Base-by-base conservation (phyloP, 805 yeast genomes). In the Candida palmyrensis region DNA sequence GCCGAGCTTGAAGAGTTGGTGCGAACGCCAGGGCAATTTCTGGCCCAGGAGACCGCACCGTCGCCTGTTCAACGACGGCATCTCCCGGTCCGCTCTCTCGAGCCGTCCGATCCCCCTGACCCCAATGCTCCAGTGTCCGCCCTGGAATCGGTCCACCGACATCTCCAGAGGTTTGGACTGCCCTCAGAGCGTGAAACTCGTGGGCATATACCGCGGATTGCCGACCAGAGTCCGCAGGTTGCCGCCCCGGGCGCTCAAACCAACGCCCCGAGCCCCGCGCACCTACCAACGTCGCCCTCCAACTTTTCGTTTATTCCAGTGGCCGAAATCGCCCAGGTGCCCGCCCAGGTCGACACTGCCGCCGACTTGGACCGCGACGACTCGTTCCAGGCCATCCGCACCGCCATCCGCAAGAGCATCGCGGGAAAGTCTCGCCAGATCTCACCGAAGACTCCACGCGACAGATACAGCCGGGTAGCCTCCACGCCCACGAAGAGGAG, bases 361-460 rank as follows among this genome's bases (percentile, higher is more conserved):
- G 11, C 11, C 17, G 19, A 27, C 11, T 17, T 9, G 18, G 29
- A 22, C 16, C 18, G 8, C n/a, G 70, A 67, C 27, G 63, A 60
- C 33, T 70, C 75, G 6, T 68, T 69, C 39, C 69, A 66, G 37
- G 71, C 71, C 0, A 69, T 69, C n/a, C 60, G 68, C 38, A 58
- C 62, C 4, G 68, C 72, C 2, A 67, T 70, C 6, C 44, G 73
- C 18, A 70, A 67, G 38, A 67, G 72, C 33, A 58, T 66, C 6
- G 66, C 71, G 0, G 61, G 57, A 19, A 64, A 59, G 27, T 33
- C 41, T 8, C 18, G 27, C 29, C 5, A 15, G 5, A 6, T 20
- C 11, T 18, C 25, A 8, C 32, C 25, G 8, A 17, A 29, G 25
- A 25, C 27, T 11, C 24, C 24, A 10, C 24, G 24, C 29, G 18